Percentiles rank a stretch among this genome's conserved stretches.
Conservation (phyloP, 1,284 basidiomycete genomes). For the Takashimella tepidaria region DNA sequence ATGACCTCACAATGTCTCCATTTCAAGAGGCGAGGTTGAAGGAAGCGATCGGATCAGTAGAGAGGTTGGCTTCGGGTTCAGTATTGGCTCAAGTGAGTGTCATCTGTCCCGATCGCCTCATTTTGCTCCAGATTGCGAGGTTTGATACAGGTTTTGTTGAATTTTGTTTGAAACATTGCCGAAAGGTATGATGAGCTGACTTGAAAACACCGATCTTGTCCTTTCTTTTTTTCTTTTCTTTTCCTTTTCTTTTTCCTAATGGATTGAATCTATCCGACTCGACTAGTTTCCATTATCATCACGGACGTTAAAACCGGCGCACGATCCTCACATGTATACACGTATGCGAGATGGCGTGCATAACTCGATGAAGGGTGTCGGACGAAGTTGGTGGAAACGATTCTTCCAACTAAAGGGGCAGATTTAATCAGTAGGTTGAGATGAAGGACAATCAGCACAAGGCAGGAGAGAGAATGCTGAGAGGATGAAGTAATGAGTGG, state of each 20-base stretch:
- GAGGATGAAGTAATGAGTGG: too few relatives aligned
- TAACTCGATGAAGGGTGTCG: constrained; percentile 31
- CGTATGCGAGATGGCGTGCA: constrained; percentile 40
- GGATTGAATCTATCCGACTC: too few relatives aligned
- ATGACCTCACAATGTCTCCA: constrained; percentile 2
- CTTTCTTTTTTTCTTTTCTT: too few relatives aligned
- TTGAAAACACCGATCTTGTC: too few relatives aligned
- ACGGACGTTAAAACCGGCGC: constrained; percentile 29
- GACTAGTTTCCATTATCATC: constrained; percentile 38
- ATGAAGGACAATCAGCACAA: too few relatives aligned
- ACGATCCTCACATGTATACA: constrained; percentile 40
- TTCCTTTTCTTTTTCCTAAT: too few relatives aligned
- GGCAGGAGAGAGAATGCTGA: too few relatives aligned
- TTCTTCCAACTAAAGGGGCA: constrained; percentile 44
- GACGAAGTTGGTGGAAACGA: constrained; percentile 42
- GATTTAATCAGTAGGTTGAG: constrained; percentile 16
- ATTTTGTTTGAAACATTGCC: too few relatives aligned
- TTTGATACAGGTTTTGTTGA: too few relatives aligned
- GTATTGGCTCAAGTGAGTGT: constrained; percentile 32
- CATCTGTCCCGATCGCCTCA: too few relatives aligned
- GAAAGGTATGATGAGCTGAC: too few relatives aligned
- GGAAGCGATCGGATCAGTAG: constrained; percentile 15
- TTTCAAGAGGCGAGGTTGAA: constrained; percentile 10
- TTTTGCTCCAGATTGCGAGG: too few relatives aligned
- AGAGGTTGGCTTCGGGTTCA: constrained; percentile 19